Evolutionary conservation across 768 basidiomycete genomes (phyloP).

Genomic region (Tulasnella sp.): DNA sequence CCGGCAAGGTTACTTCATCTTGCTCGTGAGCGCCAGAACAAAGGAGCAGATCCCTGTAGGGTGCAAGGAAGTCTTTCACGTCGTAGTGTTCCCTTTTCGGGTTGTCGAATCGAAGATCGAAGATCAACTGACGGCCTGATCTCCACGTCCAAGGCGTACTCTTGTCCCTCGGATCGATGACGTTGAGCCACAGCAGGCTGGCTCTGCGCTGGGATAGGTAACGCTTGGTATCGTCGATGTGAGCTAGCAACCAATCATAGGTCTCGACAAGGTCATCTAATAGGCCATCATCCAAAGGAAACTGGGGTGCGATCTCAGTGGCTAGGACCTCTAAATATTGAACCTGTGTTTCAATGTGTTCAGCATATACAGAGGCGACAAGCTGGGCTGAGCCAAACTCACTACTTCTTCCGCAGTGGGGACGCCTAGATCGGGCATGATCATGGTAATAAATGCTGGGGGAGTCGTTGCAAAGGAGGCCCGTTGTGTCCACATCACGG

Average conservation of each 20-base stretch:
- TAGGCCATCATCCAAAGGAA: neutral
- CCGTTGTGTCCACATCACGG: constrained; percentile 7
- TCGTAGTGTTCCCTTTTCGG: neutral
- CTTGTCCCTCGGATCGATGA: neutral
- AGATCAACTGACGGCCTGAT: neutral
- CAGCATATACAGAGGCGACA: too few species aligned
- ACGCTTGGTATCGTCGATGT: neutral
- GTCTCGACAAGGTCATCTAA: neutral
- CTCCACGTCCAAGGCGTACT: neutral
- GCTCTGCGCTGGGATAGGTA: neutral
- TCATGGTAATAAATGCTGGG: neutral
- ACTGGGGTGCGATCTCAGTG: neutral
- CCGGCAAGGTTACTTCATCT: neutral
- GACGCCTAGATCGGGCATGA: neutral
- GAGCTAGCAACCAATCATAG: neutral
- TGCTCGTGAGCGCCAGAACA: neutral
- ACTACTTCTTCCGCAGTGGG: neutral
- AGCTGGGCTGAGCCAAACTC: too few species aligned
- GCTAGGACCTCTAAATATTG: neutral
- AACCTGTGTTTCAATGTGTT: neutral
- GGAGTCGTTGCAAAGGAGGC: neutral
- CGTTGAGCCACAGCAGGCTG: neutral
- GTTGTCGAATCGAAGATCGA: neutral
- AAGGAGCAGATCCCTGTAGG: neutral
- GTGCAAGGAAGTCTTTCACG: neutral